phyloP scores from a whole-genome alignment of 371 early-diverging fungal species.

The Rhizopus sp. region DNA sequence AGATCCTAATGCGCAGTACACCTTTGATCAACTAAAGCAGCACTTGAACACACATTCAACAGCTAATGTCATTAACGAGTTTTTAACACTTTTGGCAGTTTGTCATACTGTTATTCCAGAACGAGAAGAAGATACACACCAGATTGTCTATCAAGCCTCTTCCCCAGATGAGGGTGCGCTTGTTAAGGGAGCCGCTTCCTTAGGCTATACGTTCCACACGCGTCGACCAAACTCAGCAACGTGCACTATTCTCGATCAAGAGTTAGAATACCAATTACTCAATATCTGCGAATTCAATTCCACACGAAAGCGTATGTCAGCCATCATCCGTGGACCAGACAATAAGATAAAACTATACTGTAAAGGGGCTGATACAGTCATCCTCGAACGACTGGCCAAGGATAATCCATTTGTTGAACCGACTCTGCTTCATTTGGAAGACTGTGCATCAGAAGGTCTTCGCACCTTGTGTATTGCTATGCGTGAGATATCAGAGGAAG shows the following conservation, averaged over 20 bases:
- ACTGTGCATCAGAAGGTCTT: conserved; percentile 89
- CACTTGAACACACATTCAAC: conserved; percentile 32
- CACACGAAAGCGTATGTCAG: conserved; percentile 97
- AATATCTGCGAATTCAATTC: conserved; percentile 97
- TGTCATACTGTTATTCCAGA: conserved; percentile 98
- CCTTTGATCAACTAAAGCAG: conserved; percentile 61
- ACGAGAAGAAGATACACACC: conserved; percentile 38
- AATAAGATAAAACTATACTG: conserved; percentile 89
- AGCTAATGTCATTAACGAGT: conserved; percentile 64
- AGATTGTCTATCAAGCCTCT: conserved; percentile 82
- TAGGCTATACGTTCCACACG: conserved; percentile 70
- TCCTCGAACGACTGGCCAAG: conserved; percentile 84
- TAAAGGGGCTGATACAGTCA: conserved; percentile 99
- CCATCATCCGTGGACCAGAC: conserved; percentile 82
- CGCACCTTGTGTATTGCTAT: conserved; percentile 93
- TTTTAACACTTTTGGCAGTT: conserved; percentile 81
- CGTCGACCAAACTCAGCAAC: conserved; percentile 86
- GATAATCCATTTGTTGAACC: conserved; percentile 73
- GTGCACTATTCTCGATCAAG: conserved; percentile 61
- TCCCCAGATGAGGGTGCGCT: conserved; percentile 92
- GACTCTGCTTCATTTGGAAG: conserved; percentile 77
- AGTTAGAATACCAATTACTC: conserved; percentile 79
- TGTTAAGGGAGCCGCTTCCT: conserved; percentile 74
- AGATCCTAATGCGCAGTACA: conserved; percentile 51
- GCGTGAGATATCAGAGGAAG: conserved; percentile 83